Percentiles rank a stretch among this genome's conserved stretches.
These are phyloP conservation scores for Pochonia chlamydosporia DNA, from an alignment of 2,329 filamentous ascomycete species.

Conservation along the genomic window DNA sequence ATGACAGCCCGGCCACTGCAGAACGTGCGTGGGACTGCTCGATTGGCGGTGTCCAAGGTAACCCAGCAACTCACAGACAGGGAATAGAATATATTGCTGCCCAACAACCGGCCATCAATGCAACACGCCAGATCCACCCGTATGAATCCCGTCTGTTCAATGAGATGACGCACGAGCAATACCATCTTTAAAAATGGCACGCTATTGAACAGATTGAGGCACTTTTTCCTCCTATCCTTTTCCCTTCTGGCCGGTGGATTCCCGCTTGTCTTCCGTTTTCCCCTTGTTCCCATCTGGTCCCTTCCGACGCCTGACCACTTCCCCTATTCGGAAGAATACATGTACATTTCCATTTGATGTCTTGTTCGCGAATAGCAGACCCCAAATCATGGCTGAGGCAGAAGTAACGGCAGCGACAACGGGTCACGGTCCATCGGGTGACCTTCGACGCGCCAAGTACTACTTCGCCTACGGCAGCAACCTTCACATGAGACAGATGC, in stretches of 20 bases:
- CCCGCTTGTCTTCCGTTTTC: background rate
- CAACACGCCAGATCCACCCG: slow-evolving; percentile 13
- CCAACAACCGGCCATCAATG: no score
- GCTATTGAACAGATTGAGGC: background rate
- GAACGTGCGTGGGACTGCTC: background rate
- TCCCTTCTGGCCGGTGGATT: background rate
- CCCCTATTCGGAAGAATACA: background rate
- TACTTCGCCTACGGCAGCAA: slow-evolving; percentile 45
- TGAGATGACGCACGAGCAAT: background rate
- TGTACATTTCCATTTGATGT: background rate
- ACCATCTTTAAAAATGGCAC: background rate
- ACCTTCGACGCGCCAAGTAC: slow-evolving; percentile 21
- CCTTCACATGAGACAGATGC: slow-evolving; percentile 39
- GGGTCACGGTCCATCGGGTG: background rate
- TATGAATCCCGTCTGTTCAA: background rate
- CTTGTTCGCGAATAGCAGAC: no score
- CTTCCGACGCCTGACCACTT: background rate
- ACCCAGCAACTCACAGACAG: slow-evolving; percentile 1
- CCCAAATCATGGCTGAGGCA: no score
- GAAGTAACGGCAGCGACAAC: background rate
- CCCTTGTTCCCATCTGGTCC: background rate
- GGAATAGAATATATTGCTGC: slow-evolving; percentile 12
- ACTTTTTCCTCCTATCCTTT: background rate
- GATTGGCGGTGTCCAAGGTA: slow-evolving; percentile 12
- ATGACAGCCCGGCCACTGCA: no score